Evolutionary conservation across 495 filamentous ascomycete species (phyloP).

Genomic region (Tuber indicum): DNA sequence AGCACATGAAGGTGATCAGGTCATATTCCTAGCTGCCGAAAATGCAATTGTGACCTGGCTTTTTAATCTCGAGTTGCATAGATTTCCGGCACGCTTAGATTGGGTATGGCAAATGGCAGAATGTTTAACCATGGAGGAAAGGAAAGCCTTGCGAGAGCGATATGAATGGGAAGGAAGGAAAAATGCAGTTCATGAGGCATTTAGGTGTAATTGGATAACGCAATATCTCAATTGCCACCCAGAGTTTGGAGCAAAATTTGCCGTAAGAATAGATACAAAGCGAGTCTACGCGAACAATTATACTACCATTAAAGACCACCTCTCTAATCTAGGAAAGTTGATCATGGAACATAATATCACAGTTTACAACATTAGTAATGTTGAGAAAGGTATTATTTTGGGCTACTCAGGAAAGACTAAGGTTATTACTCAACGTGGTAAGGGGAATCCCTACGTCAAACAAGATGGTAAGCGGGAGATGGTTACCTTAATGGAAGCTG

Average conservation of each 20-base stretch:
- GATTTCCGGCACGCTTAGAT: not conserved
- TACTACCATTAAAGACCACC: not conserved
- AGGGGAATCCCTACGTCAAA: too few relatives aligned
- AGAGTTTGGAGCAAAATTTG: constrained; percentile 7
- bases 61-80: not conserved
- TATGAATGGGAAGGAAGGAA: not conserved
- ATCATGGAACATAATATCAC: not conserved
- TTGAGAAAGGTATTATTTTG: too few relatives aligned
- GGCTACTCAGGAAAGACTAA: too few relatives aligned
- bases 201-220: not conserved
- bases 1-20: too few relatives aligned
- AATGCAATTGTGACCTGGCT: not conserved
- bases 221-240: constrained; percentile 8
- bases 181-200: not conserved
- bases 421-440: too few relatives aligned
- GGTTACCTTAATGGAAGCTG: too few relatives aligned
- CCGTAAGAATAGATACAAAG: constrained; percentile 8
- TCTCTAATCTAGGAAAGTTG: not conserved
- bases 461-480: too few relatives aligned
- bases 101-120: too few relatives aligned
- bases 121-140: too few relatives aligned
- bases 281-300: not conserved
- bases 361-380: too few relatives aligned
- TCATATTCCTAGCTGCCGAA: not conserved
- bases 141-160: not conserved